phyloP scores from a whole-genome alignment of 192 early-diverging fungal genomes.

The Backusella luteola region DNA sequence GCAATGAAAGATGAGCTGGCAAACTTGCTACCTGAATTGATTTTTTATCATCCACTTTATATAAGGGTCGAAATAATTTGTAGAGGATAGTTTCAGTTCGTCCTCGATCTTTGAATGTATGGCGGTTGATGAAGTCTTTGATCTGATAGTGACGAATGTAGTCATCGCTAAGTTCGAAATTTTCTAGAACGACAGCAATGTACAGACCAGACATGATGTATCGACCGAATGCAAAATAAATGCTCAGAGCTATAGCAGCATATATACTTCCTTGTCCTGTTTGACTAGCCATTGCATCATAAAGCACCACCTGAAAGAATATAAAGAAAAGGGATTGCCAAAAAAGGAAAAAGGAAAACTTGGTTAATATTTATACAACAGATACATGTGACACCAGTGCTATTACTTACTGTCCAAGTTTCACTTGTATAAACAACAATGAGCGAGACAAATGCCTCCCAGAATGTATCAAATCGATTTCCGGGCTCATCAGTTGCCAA shows the following conservation, averaged over 20 bases:
- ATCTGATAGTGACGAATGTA: slow-evolving; percentile 37
- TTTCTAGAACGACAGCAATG: slow-evolving; percentile 58
- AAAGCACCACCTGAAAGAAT: slow-evolving; percentile 42
- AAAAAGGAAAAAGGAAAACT: background rate
- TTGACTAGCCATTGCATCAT: slow-evolving; percentile 46
- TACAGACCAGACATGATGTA: slow-evolving; percentile 55
- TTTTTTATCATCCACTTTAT: slow-evolving; percentile 9
- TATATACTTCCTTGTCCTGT: slow-evolving; percentile 35
- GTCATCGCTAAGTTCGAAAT: slow-evolving; percentile 55
- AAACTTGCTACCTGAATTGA: slow-evolving; percentile 5
- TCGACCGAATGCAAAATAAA: slow-evolving; percentile 48
- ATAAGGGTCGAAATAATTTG: slow-evolving; percentile 18
- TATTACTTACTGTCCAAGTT: slow-evolving; percentile 31
- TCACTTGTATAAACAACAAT: slow-evolving; percentile 37
- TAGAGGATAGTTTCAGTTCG: slow-evolving; percentile 13
- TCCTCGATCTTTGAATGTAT: slow-evolving; percentile 4
- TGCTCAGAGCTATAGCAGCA: slow-evolving; percentile 40
- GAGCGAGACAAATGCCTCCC: slow-evolving; percentile 27
- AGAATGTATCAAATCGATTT: slow-evolving; percentile 36
- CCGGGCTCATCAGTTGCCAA: background rate
- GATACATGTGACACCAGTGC: background rate
- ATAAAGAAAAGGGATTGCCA: background rate
- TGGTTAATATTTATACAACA: background rate
- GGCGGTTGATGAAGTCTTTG: slow-evolving; percentile 26
- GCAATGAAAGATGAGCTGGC: slow-evolving; percentile 6